Evolutionary conservation across 129 eudicot species (phyloP).

Genomic region (Helichrysum umbraculigerum): DNA sequence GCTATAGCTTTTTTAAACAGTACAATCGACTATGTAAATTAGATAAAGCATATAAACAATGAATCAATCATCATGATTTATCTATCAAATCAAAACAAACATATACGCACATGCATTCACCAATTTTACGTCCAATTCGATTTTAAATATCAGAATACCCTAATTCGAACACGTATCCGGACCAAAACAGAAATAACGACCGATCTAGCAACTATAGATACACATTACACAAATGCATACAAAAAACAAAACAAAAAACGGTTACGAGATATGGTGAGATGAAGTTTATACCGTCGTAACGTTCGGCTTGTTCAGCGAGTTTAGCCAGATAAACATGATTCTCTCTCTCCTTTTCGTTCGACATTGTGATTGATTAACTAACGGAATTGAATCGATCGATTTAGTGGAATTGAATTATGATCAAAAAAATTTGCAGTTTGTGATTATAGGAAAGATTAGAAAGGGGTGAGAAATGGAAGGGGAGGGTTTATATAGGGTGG

Average conservation of each 20-base stretch:
- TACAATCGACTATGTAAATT: background rate
- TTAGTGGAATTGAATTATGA: slow-evolving; percentile 1
- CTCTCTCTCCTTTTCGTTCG: slow-evolving; percentile 82
- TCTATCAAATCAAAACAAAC: slow-evolving; percentile 5
- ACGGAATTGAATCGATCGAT: background rate
- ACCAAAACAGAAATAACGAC: slow-evolving; percentile 4
- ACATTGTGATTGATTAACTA: slow-evolving; percentile 41
- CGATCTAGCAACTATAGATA: slow-evolving; percentile 16
- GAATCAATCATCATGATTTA: background rate
- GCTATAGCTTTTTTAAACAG: background rate
- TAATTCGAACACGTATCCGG: background rate
- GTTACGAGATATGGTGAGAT: background rate
- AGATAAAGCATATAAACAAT: background rate
- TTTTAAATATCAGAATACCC: background rate
- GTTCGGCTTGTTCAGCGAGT: slow-evolving; percentile 98
- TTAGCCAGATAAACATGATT: slow-evolving; percentile 91
- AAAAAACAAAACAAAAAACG: background rate
- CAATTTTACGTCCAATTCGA: slow-evolving; percentile 7
- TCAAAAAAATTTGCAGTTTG: background rate
- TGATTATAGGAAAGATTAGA: background rate
- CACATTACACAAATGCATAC: slow-evolving; percentile 2
- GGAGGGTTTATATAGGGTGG: slow-evolving; percentile 26
- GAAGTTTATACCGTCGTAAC: slow-evolving; percentile 66
- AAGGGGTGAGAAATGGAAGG: slow-evolving; percentile 23
- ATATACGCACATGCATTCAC: slow-evolving; percentile 1